These are phyloP conservation scores for Magnusiomyces sp. DNA, from an alignment of 1,139 yeast genomes.

Conservation along the genomic window DNA sequence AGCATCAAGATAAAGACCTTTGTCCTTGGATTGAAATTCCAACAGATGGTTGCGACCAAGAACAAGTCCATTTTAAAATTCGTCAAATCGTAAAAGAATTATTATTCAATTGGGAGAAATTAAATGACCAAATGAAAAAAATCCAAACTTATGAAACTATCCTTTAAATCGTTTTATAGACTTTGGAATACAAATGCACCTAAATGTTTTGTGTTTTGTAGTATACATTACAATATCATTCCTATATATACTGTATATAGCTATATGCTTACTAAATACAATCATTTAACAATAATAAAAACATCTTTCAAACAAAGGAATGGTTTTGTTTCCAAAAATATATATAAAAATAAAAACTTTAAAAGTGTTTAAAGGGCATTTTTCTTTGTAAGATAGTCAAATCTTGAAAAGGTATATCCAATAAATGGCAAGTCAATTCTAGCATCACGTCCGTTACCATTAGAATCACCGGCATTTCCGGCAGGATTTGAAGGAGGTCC, in stretches of 20 bases:
- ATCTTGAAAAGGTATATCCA: slow-evolving; percentile 91
- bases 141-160: not conserved
- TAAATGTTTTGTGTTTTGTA: not conserved
- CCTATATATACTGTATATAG: not conserved
- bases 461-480: slow-evolving; percentile 20
- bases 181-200: not conserved
- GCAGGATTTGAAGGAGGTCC: slow-evolving; percentile 43
- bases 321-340: not conserved
- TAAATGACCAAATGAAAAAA: not conserved
- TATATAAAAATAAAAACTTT: not conserved
- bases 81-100: not conserved
- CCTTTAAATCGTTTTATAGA: not conserved
- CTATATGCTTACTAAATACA: not conserved
- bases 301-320: not conserved
- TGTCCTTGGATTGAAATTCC: slow-evolving; percentile 4
- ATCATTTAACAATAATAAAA: not conserved
- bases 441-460: slow-evolving; percentile 52
- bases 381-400: slow-evolving; percentile 82
- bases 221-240: not conserved
- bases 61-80: slow-evolving; percentile 2
- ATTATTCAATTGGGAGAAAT: no score
- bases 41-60: not conserved
- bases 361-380: slow-evolving; percentile 50
- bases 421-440: slow-evolving; percentile 87
- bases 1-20: not conserved